Percentiles rank a stretch among this genome's conserved stretches.
Conservation (phyloP, 1,284 basidiomycete species). For the Ganoderma sinense region DNA sequence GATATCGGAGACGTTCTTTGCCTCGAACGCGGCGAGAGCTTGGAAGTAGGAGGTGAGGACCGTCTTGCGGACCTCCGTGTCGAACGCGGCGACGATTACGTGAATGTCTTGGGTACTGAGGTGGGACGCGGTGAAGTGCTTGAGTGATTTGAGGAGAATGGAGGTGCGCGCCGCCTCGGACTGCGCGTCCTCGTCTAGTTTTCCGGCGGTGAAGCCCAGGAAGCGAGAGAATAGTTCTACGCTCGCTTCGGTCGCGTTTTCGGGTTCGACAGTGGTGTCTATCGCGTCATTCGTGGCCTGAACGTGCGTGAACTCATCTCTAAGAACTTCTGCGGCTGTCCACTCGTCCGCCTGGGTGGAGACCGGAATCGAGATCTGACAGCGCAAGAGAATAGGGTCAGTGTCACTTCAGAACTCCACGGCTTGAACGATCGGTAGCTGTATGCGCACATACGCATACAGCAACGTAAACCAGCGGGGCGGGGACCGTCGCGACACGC, state of each 20-base stretch:
- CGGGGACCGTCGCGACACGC: slow-evolving; percentile 7
- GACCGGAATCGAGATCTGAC: slow-evolving; percentile 84
- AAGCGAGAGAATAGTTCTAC: slow-evolving; percentile 85
- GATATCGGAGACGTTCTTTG: slow-evolving; percentile 62
- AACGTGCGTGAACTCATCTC: slow-evolving; percentile 83
- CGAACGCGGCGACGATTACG: slow-evolving; percentile 79
- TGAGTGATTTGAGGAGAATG: slow-evolving; percentile 77
- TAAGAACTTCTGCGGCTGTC: slow-evolving; percentile 88
- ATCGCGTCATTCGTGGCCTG: slow-evolving; percentile 63
- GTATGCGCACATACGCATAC: slow-evolving; percentile 11
- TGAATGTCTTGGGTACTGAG: slow-evolving; percentile 83
- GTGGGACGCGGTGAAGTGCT: slow-evolving; percentile 82
- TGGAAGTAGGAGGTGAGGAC: slow-evolving; percentile 86
- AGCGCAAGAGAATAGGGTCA: slow-evolving; percentile 12
- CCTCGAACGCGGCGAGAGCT: slow-evolving; percentile 79
- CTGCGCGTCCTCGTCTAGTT: slow-evolving; percentile 60
- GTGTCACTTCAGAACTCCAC: background rate
- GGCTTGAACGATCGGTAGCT: background rate
- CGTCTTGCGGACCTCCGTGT: slow-evolving; percentile 77
- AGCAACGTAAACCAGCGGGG: background rate
- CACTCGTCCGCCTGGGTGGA: slow-evolving; percentile 81
- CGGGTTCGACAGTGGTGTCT: slow-evolving; percentile 58
- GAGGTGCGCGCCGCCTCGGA: slow-evolving; percentile 66
- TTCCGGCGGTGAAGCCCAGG: slow-evolving; percentile 75
- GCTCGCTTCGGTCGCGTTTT: slow-evolving; percentile 66